Evolutionary conservation across 2,329 filamentous ascomycete species (phyloP).

Genomic region (Aspergillus thermomutatus): DNA sequence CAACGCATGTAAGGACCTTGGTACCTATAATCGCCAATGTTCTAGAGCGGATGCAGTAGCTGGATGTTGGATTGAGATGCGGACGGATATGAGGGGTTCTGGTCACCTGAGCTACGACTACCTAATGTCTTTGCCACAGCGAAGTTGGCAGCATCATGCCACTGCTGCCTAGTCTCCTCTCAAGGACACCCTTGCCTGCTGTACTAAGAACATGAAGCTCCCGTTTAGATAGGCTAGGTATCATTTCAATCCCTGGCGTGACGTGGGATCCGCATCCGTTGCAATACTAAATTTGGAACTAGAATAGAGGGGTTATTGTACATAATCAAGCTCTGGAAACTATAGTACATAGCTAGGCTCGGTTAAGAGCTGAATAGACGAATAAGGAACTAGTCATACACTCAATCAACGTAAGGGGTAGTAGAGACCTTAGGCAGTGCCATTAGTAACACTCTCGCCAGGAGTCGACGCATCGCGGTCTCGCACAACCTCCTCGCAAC

Average conservation of each 20-base stretch:
- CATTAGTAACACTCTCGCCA: conserved; percentile 3
- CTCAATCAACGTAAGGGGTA: not conserved
- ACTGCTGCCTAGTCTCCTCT: not conserved
- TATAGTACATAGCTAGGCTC: not conserved
- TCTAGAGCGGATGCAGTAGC: not conserved
- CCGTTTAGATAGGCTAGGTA: not conserved
- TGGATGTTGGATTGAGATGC: not conserved
- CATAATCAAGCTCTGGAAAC: not conserved
- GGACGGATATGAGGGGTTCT: no score
- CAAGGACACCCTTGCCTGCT: not conserved
- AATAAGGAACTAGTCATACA: not conserved
- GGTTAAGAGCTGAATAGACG: not conserved
- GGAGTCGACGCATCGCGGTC: conserved; percentile 24
- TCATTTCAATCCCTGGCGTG: not conserved
- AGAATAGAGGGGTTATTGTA: not conserved
- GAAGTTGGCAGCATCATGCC: not conserved
- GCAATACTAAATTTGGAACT: not conserved
- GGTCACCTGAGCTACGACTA: not conserved
- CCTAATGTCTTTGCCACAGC: not conserved
- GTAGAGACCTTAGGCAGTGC: not conserved
- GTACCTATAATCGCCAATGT: not conserved
- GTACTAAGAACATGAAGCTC: not conserved
- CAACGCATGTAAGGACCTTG: no score
- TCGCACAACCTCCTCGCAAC: conserved; percentile 67
- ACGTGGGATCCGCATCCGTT: not conserved